Percentiles rank a stretch among this genome's conserved stretches.
phyloP scores from a whole-genome alignment of 2,329 filamentous ascomycete genomes.

The Colletotrichum sp. region DNA sequence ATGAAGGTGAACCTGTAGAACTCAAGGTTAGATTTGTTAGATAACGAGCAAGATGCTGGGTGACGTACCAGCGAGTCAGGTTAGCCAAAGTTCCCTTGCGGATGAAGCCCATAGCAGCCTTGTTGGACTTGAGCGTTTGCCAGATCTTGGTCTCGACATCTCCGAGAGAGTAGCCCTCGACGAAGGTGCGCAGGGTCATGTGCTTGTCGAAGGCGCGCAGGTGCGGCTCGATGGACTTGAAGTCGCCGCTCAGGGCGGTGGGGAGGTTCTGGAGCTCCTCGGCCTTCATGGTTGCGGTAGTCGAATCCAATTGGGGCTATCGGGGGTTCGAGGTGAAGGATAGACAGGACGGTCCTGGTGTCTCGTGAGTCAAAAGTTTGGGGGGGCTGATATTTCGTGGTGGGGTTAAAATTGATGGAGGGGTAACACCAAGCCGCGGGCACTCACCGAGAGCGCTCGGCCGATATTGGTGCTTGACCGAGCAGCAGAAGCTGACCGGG shows the following conservation, averaged over 20 bases:
- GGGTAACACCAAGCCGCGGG: constrained; percentile 5
- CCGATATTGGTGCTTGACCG: constrained; percentile 13
- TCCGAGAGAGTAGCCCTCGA: constrained; percentile 80
- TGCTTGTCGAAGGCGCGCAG: constrained; percentile 84
- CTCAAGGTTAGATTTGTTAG: background rate
- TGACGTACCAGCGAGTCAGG: constrained; percentile 72
- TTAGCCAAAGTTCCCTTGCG: constrained; percentile 80
- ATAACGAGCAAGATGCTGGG: background rate
- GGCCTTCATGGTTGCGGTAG: constrained; percentile 54
- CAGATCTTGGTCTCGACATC: constrained; percentile 83
- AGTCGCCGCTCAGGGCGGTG: constrained; percentile 66
- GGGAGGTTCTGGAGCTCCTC: constrained; percentile 60
- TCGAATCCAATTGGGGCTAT: constrained; percentile 13
- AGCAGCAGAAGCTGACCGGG: background rate
- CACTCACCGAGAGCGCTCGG: constrained; percentile 10
- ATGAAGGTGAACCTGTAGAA: constrained; percentile 72
- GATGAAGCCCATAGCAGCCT: constrained; percentile 81
- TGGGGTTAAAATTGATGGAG: constrained; percentile 22
- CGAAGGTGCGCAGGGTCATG: constrained; percentile 84
- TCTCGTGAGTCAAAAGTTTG: constrained; percentile 24
- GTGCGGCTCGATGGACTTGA: constrained; percentile 80
- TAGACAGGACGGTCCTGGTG: constrained; percentile 7
- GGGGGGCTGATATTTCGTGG: constrained; percentile 20
- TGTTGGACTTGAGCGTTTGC: constrained; percentile 82
- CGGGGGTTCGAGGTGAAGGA: background rate